Percentiles rank a stretch among this genome's conserved stretches.
Evolutionary conservation across 2,329 filamentous ascomycete genomes (phyloP).

Genomic region (Apiospora phragmitis): DNA sequence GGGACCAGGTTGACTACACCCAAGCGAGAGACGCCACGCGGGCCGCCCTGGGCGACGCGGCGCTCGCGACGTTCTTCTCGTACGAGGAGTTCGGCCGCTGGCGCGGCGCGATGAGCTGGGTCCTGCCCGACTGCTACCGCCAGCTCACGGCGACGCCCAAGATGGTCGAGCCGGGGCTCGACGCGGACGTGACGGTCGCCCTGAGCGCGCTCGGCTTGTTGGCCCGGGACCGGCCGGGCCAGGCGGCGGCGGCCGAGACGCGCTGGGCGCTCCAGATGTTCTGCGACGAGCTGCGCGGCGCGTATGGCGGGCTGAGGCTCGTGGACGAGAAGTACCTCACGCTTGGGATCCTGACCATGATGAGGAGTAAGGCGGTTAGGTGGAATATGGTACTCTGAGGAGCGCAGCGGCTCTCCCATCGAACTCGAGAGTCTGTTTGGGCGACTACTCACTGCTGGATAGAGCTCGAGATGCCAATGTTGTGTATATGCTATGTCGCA

Average conservation of each 20-base stretch:
- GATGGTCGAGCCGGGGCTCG: constrained; percentile 23
- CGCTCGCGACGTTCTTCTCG: constrained; percentile 30
- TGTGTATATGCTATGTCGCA: not conserved
- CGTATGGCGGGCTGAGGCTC: constrained; percentile 37
- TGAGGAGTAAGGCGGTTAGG: constrained; percentile 39
- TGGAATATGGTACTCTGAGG: constrained; percentile 41
- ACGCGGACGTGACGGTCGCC: constrained; percentile 23
- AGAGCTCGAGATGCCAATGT: not conserved
- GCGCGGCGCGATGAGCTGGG: constrained; percentile 26
- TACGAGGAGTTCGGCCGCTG: constrained; percentile 37
- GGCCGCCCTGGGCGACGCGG: constrained; percentile 14
- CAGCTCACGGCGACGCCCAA: constrained; percentile 27
- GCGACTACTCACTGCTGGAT: too few relatives aligned
- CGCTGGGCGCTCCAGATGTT: constrained; percentile 39
- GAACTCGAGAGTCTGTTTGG: not conserved
- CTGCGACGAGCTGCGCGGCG: constrained; percentile 31
- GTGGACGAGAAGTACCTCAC: constrained; percentile 41
- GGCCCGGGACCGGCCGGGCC: constrained; percentile 18
- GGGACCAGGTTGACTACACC: not conserved
- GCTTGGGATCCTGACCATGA: constrained; percentile 38
- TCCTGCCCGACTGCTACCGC: constrained; percentile 24
- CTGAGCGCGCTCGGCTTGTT: not conserved
- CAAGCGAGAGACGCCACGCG: not conserved
- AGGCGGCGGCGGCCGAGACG: constrained; percentile 26
- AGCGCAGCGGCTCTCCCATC: not conserved